Conservation (phyloP, 352 stramenopile species). For the Pythium biforme region DNA sequence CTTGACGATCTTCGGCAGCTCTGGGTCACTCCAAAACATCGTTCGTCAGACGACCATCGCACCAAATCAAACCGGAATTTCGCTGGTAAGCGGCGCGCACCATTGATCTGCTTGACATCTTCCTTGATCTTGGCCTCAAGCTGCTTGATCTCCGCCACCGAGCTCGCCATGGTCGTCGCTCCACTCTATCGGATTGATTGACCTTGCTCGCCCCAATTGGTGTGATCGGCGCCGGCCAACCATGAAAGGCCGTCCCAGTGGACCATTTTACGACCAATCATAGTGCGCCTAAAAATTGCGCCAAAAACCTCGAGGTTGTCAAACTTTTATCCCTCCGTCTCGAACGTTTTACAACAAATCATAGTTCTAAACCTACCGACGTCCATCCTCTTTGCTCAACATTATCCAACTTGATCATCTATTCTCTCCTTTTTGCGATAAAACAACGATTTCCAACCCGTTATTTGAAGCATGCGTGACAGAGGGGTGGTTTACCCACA, state of each 20-base stretch:
- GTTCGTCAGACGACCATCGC: not conserved
- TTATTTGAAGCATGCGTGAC: too few relatives aligned
- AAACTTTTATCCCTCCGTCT: too few relatives aligned
- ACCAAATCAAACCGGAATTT: not conserved
- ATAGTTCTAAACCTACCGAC: too few relatives aligned
- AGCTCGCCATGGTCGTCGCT: conserved; percentile 42
- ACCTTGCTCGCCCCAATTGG: conserved; percentile 21
- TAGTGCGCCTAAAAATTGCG: not conserved
- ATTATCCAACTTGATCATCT: too few relatives aligned
- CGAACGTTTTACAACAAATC: too few relatives aligned
- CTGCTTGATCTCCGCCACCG: conserved; percentile 76
- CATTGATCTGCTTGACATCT: conserved; percentile 84
- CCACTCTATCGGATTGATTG: not conserved
- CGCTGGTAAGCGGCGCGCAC: conserved; percentile 21
- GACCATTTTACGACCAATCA: conserved; percentile 28
- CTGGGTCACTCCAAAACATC: conserved; percentile 16
- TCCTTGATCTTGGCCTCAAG: conserved; percentile 85
- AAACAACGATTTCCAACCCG: too few relatives aligned
- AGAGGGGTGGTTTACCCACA: too few relatives aligned
- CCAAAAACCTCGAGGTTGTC: too few relatives aligned
- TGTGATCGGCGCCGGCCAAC: conserved; percentile 26
- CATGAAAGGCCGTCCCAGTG: conserved; percentile 26
- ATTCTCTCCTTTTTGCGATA: too few relatives aligned
- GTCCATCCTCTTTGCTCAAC: too few relatives aligned
- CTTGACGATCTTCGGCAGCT: conserved; percentile 75